A percentile compares a stretch with the other conserved stretches of the same genome.
phyloP scores from a whole-genome alignment of 1,284 basidiomycete species.

The Trichosporon coremiiforme region DNA sequence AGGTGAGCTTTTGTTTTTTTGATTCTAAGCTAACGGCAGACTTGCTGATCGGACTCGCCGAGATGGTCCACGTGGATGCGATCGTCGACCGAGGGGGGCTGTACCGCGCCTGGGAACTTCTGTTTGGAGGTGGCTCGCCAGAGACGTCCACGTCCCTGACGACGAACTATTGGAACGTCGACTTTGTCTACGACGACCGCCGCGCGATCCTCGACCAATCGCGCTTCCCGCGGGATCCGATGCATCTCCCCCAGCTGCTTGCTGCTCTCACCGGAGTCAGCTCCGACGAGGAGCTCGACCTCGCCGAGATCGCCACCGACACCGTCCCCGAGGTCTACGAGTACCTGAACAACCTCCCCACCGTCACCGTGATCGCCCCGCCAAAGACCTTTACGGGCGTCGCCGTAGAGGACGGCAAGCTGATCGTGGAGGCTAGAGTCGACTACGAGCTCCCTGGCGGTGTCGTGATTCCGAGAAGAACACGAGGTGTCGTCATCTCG shows the following conservation, averaged over 20 bases:
- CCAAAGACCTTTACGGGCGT: slow-evolving; percentile 31
- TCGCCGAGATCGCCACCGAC: slow-evolving; percentile 31
- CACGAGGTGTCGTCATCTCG: slow-evolving; percentile 37
- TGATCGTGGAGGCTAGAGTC: slow-evolving; percentile 36
- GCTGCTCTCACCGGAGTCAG: slow-evolving; percentile 40
- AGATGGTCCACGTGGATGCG: slow-evolving; percentile 41
- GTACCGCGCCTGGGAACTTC: slow-evolving; percentile 43
- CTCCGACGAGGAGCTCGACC: slow-evolving; percentile 28
- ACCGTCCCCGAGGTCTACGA: slow-evolving; percentile 39
- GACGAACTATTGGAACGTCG: slow-evolving; percentile 50
- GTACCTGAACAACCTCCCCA: slow-evolving; percentile 43
- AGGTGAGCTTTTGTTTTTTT: slow-evolving; percentile 31
- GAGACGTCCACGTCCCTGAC: slow-evolving; percentile 39
- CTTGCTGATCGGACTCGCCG: slow-evolving; percentile 45
- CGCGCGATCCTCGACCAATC: slow-evolving; percentile 45
- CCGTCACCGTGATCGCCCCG: slow-evolving; percentile 33
- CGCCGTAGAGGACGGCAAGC: slow-evolving; percentile 37
- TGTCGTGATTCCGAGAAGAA: slow-evolving; percentile 35
- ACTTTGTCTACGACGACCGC: slow-evolving; percentile 42
- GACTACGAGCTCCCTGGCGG: slow-evolving; percentile 48
- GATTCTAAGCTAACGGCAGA: slow-evolving; percentile 35
- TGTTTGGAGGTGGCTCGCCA: slow-evolving; percentile 44
- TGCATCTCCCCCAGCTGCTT: slow-evolving; percentile 38
- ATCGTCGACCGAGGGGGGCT: slow-evolving; percentile 42
- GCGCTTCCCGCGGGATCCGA: slow-evolving; percentile 42